Base-by-base conservation (phyloP, 441 rosid species). In the Erysimum pusillum region DNA sequence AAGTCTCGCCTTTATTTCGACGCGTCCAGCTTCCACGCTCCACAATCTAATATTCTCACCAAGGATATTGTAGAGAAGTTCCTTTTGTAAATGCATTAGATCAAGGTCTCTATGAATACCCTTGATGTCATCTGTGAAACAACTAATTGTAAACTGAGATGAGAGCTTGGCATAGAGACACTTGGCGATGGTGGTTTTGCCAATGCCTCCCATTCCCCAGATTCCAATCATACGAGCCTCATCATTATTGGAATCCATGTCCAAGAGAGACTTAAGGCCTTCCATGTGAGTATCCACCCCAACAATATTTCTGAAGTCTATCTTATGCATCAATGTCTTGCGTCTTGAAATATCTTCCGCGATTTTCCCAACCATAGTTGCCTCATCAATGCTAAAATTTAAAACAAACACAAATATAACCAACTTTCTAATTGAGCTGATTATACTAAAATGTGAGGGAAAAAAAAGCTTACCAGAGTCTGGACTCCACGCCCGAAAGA, bases 181-280 rank as follows among this genome's bases (percentile, higher is more conserved):
- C 60, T 38, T 65, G 28, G 76, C 79, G 0, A 75, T 53, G 32
- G 73, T 15, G 12, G 76, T 69, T 74, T 77, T 77, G 4, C 80
- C 83, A 14, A 81, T 74, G 0, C 87, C 87, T 18, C 86, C 86
- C 67, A 81, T 81, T 13, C 83, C 85, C 71, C 75, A 82, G 7
- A 84, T 76, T 9, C 80, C 87, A 36, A 81, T 15, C 34, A 77
- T 52, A 13, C 41, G 39, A 68, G 74, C 56, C 20, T 71, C 69
- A 1, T 59, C n/a, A 10, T 59, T 59, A 7, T 57, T 5, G 17
- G 60, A 63, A 1, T 49, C 52, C 10, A 42, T 2, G 9, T 49
- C 11, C 46, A 83, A 38, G n/a, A 38, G 28, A 4, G 44, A 36
- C 20, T 46, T 17, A 8, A 83, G 7, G 6, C 10, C 48, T 12